phyloP scores from a whole-genome alignment of 2,329 filamentous ascomycete genomes.

The Alternaria triticimaculans region DNA sequence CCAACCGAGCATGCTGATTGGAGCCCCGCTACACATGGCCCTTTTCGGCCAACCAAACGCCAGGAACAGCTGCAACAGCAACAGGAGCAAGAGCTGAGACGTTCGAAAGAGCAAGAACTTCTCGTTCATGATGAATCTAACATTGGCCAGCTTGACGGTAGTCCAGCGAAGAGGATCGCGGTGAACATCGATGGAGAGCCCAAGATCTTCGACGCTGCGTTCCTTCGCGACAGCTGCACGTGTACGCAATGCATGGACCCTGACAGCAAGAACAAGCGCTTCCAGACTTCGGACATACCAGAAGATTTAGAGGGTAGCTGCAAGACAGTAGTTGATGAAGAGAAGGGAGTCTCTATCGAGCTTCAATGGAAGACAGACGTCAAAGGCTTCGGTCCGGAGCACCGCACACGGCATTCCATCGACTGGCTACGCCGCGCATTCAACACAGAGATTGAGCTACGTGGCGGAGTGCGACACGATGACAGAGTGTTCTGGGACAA shows the following conservation, averaged over 20 bases:
- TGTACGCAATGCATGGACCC: constrained; percentile 65
- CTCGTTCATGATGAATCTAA: constrained; percentile 7
- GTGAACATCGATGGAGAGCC: constrained; percentile 42
- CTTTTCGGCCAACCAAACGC: constrained; percentile 25
- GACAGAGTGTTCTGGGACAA: constrained; percentile 56
- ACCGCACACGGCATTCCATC: constrained; percentile 51
- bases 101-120: constrained; percentile 19
- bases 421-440: constrained; percentile 41
- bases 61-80: constrained; percentile 23
- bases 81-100: constrained; percentile 16
- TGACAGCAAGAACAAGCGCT: constrained; percentile 68
- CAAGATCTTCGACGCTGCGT: constrained; percentile 42
- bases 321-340: constrained; percentile 41
- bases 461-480: constrained; percentile 45
- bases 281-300: constrained; percentile 70
- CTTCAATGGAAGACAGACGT: constrained; percentile 69
- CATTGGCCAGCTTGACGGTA: constrained; percentile 30
- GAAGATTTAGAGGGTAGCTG: constrained; percentile 44
- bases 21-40: constrained; percentile 29
- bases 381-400: constrained; percentile 50
- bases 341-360: constrained; percentile 56
- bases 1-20: constrained; percentile 24
- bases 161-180: constrained; percentile 36
- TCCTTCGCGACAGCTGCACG: constrained; percentile 64
- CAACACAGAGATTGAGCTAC: constrained; percentile 40